Evolutionary conservation across 1,284 basidiomycete species (phyloP), one percentile per base, ranked within the genome.

Genomic region (Coriolopsis trogii): DNA sequence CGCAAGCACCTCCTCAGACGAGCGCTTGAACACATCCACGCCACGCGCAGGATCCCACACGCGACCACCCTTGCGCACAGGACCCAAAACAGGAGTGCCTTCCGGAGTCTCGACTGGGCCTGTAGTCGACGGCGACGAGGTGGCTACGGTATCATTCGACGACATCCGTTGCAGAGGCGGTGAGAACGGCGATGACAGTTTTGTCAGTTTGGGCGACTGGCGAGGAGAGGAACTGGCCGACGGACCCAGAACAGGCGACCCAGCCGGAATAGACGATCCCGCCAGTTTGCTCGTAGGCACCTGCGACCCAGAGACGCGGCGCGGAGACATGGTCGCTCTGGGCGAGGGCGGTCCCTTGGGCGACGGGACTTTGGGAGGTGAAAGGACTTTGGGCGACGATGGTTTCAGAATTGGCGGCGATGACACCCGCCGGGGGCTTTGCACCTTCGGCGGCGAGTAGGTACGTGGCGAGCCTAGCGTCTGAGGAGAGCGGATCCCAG

Each of bases 41-140:
- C 85, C 85, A 18, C 89, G 80, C 10, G 86, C 83, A 16, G 90
- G 88, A 63, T 93, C 87, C 82, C 85, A 92, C 4, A 86, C 85
- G 9, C 89, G 78, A 3, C 76, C 79, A 13, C 63, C 55, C 43
- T 64, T 69, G 21, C 65, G 63, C 10, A 51, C 20, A 4, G 59
- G 41, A 0, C 61, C 63, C 31, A 59, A 34, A n/a, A 62, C 33
- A 16, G 63, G 63, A 3, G 63, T 63, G 45, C 54, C 58, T 38
- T 62, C 55, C 7, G 63, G 65, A 10, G 63, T 64, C 55, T 60
- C 50, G 15, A 67, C 33, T 0, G 80, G 75, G 3, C 79, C 76
- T 24, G 72, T 62, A 0, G 82, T 82, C 0, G 83, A 82, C 18
- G 74, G 72, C 20, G 80, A 79, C 10, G 71, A 68, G 15, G 67